A percentile compares a stretch with the other conserved stretches of the same genome.
Evolutionary conservation across 208 protist genomes (phyloP).

Genomic region (Crithidia brevicula): DNA sequence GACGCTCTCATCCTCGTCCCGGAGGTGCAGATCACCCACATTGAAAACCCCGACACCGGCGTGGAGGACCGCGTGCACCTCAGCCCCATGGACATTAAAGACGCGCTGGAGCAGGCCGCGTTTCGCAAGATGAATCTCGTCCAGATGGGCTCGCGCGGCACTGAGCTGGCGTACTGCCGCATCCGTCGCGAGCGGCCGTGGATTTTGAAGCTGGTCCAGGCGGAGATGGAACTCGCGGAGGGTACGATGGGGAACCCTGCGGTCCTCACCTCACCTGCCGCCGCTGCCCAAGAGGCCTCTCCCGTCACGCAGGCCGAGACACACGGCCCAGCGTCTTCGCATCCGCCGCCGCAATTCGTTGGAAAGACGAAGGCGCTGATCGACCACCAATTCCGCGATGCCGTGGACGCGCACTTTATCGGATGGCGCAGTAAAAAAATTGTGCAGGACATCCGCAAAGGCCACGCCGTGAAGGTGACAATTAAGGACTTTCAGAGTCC

Average conservation of each 20-base stretch:
- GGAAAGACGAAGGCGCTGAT: conserved; percentile 50
- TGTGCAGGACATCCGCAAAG: conserved; percentile 70
- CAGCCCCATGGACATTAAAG: conserved; percentile 65
- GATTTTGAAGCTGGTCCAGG: conserved; percentile 60
- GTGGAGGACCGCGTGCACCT: conserved; percentile 62
- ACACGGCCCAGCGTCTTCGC: background rate
- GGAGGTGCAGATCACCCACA: conserved; percentile 84
- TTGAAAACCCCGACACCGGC: conserved; percentile 75
- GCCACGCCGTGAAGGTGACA: conserved; percentile 79
- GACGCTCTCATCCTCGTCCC: conserved; percentile 72
- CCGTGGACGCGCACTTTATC: conserved; percentile 88
- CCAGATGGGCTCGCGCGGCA: conserved; percentile 70
- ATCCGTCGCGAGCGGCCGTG: conserved; percentile 71
- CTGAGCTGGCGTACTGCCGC: conserved; percentile 82
- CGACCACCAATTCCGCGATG: conserved; percentile 86
- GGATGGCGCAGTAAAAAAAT: conserved; percentile 92
- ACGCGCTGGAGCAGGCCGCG: conserved; percentile 75
- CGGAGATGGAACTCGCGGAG: conserved; percentile 58
- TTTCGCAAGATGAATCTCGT: conserved; percentile 77
- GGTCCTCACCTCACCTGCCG: background rate
- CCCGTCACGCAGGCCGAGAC: conserved; percentile 11
- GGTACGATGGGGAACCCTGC: conserved; percentile 22
- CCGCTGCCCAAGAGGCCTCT: background rate
- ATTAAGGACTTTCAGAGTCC: conserved; percentile 84
- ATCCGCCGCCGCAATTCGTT: conserved; percentile 13